Conservation (phyloP, 1,284 basidiomycete genomes). For the Schizophyllum amplum region DNA sequence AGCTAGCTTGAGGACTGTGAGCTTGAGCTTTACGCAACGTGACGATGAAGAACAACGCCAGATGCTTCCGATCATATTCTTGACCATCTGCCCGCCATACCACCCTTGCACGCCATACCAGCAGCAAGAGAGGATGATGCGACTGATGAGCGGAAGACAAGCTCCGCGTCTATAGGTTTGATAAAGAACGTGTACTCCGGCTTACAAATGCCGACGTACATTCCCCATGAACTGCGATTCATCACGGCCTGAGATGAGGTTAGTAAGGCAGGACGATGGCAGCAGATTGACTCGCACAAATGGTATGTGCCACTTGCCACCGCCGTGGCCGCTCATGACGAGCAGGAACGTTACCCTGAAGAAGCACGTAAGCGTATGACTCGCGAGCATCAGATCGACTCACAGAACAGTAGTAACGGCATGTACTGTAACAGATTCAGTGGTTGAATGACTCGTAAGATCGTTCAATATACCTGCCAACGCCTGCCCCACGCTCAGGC, state of each 20-base stretch:
- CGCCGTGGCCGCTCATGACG: conserved; percentile 21
- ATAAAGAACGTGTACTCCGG: not conserved
- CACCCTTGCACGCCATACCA: conserved; percentile 23
- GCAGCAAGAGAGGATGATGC: conserved; percentile 23
- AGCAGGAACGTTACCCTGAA: conserved; percentile 4
- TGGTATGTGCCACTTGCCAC: conserved; percentile 24
- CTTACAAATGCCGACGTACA: conserved; percentile 13
- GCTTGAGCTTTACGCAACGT: not conserved
- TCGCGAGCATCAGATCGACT: not conserved
- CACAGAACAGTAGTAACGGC: not conserved
- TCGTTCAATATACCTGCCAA: conserved; percentile 17
- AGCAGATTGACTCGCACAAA: conserved; percentile 16
- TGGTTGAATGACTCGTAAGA: no score
- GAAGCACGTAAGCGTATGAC: not conserved
- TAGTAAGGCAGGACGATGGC: not conserved
- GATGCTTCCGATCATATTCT: conserved; percentile 25
- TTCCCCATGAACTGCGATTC: conserved; percentile 22
- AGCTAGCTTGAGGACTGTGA: conserved; percentile 17
- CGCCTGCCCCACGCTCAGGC: conserved; percentile 22
- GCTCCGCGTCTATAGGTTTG: conserved; percentile 17
- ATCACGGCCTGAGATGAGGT: conserved; percentile 17
- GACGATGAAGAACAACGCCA: conserved; percentile 17
- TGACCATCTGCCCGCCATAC: conserved; percentile 26
- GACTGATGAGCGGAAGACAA: conserved; percentile 20
- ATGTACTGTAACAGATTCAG: no score